Conservation (phyloP, 129 eudicot species). For the Silybum marianum region DNA sequence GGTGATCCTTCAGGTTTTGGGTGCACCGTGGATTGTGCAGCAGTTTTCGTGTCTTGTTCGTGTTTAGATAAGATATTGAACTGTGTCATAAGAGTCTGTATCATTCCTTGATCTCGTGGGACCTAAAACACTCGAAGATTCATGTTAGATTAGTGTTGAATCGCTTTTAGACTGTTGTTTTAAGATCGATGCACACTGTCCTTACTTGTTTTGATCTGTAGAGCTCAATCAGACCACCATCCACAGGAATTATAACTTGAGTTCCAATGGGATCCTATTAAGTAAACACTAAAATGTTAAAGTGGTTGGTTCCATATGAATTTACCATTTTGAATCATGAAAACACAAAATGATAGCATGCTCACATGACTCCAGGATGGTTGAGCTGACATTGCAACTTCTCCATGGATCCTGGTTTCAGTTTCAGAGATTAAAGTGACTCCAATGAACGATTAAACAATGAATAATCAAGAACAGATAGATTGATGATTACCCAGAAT, state of each 20-base stretch:
- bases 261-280: conserved; percentile 62
- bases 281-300: not conserved
- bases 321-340: not conserved
- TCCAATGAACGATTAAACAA: not conserved
- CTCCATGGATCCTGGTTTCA: conserved; percentile 74
- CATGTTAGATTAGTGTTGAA: not conserved
- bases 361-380: conserved; percentile 56
- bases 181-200: not conserved
- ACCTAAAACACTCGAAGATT: conserved; percentile 44
- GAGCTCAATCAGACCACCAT: conserved; percentile 76
- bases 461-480: not conserved
- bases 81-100: conserved; percentile 47
- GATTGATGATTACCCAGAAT: conserved; percentile 59
- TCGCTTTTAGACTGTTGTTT: not conserved
- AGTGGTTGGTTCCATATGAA: not conserved
- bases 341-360: conserved; percentile 5
- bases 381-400: conserved; percentile 63
- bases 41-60: conserved; percentile 7
- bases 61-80: conserved; percentile 34
- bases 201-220: conserved; percentile 60
- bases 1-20: conserved; percentile 57
- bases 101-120: conserved; percentile 53
- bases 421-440: conserved; percentile 4
- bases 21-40: conserved; percentile 13
- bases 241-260: conserved; percentile 75